A percentile compares a stretch with the other conserved stretches of the same genome.
Evolutionary conservation across 495 filamentous ascomycete species (phyloP).

Genomic region (Xylaria longipes): DNA sequence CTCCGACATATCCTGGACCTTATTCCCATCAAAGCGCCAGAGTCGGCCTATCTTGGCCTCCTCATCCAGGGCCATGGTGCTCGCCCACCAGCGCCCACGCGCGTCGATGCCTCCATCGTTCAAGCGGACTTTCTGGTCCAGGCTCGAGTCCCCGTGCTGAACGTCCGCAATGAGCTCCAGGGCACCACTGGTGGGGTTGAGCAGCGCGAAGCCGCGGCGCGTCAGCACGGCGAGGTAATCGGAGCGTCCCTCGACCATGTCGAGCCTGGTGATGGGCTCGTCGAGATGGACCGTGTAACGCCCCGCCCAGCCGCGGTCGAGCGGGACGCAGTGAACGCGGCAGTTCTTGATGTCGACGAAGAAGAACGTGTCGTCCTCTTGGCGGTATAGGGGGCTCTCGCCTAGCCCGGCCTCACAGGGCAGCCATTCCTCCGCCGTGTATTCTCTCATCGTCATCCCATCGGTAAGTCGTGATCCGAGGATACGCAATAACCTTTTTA

Average conservation of each 20-base stretch:
- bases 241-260: conserved; percentile 6
- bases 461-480: background rate
- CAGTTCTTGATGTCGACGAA: conserved; percentile 32
- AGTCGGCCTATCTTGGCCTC: background rate
- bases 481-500: background rate
- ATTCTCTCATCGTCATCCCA: conserved; percentile 16
- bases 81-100: conserved; percentile 37
- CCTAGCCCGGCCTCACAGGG: conserved; percentile 24
- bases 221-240: conserved; percentile 22
- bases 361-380: conserved; percentile 29
- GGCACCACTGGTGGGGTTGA: conserved; percentile 35
- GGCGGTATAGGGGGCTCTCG: conserved; percentile 30
- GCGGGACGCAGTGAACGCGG: conserved; percentile 25
- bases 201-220: conserved; percentile 32
- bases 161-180: conserved; percentile 32
- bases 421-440: conserved; percentile 30
- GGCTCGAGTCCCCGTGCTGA: conserved; percentile 31
- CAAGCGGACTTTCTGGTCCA: conserved; percentile 34
- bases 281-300: conserved; percentile 22
- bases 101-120: conserved; percentile 38
- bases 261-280: conserved; percentile 23
- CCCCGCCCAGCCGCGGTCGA: conserved; percentile 7
- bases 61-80: conserved; percentile 34
- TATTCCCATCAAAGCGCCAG: conserved; percentile 29
- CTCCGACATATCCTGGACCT: conserved; percentile 29